Percentiles rank a stretch among this genome's conserved stretches.
Evolutionary conservation across 2,329 filamentous ascomycete species (phyloP).

Genomic region (Phaeosphaeriaceae sp.): DNA sequence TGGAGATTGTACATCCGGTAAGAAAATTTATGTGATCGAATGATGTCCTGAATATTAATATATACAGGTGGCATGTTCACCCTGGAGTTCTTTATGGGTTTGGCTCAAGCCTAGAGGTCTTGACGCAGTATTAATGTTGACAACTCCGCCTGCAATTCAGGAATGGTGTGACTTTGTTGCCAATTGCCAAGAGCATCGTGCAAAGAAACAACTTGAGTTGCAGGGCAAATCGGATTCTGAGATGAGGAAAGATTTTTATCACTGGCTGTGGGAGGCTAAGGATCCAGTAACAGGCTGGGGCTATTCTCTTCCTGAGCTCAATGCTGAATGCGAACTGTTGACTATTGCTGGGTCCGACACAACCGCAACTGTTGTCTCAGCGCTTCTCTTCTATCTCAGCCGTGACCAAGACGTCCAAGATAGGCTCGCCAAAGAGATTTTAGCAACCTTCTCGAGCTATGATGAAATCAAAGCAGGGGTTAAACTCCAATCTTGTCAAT

Average conservation of each 20-base stretch:
- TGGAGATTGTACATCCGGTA: slow-evolving; percentile 27
- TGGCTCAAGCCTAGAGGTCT: slow-evolving; percentile 33
- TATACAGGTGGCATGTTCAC: slow-evolving; percentile 9
- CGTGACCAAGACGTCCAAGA: slow-evolving; percentile 17
- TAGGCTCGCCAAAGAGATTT: slow-evolving; percentile 26
- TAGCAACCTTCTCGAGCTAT: slow-evolving; percentile 19
- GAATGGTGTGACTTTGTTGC: slow-evolving; percentile 26
- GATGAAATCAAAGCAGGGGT: slow-evolving; percentile 25
- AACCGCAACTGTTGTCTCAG: slow-evolving; percentile 24
- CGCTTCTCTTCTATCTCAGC: slow-evolving; percentile 28
- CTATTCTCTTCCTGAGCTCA: slow-evolving; percentile 48
- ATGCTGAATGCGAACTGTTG: slow-evolving; percentile 30
- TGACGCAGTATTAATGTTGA: slow-evolving; percentile 19
- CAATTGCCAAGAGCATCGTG: slow-evolving; percentile 20
- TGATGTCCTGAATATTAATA: not conserved
- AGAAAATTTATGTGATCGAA: not conserved
- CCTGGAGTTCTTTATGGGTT: slow-evolving; percentile 16
- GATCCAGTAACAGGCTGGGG: slow-evolving; percentile 49
- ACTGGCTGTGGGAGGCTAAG: slow-evolving; percentile 50
- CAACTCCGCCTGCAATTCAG: slow-evolving; percentile 18
- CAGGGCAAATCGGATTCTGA: slow-evolving; percentile 22
- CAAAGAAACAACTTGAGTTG: slow-evolving; percentile 20
- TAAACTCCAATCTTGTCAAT: slow-evolving; percentile 25
- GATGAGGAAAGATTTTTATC: slow-evolving; percentile 50
- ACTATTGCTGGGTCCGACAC: slow-evolving; percentile 35